Base-by-base conservation (phyloP, 345 rosid genomes). In the Sonneratia caseolaris region DNA sequence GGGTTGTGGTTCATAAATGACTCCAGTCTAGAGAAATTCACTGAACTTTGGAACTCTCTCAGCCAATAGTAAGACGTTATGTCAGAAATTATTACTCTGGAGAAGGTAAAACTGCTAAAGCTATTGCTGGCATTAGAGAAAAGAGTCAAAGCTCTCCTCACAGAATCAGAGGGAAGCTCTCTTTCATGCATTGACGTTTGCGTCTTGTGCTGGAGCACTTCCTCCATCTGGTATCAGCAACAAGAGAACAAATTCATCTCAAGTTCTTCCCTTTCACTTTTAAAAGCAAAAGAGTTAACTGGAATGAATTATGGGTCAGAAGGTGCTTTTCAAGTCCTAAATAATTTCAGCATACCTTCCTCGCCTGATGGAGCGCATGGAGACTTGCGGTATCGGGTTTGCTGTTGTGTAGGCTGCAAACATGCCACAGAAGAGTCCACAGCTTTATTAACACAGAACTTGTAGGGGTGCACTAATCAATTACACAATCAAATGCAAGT, bases 371-470 rank as follows among this genome's bases (percentile, higher is more conserved):
- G 98, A 71, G 92, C 95, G 75, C 79, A 90, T 70, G 97, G 96
- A 62, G 99, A 95, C 77, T 92, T 95, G 71, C 99, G 82, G 79
- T 95, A 95, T 72, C 99, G 87, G 36, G 97, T 95, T 85, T 89
- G 97, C 77, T 95, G 97, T 80, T 95, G 97, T 42, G 99, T 95
- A 72, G 97, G 97, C 99, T 95, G 76, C 68, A 55, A 74, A 75
- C 73, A 45, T 32, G 71, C 37, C 18, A 62, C 14, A 4, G 9
- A 32, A 62, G 19, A 27, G 32, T 27, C 32, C 32, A 27, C 0
- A 27, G 32, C 32, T 27, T 9, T 13, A 47, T 47, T 7, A 47
- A 13, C 51, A 40, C 43, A 40, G 43, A 40, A 40, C 9, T 40
- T 8, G 9, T 47, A 13, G 51, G 51, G 15, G 13, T 9, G 51